Conservation (phyloP, 2,329 filamentous ascomycete genomes). For the Massarina eburnea region DNA sequence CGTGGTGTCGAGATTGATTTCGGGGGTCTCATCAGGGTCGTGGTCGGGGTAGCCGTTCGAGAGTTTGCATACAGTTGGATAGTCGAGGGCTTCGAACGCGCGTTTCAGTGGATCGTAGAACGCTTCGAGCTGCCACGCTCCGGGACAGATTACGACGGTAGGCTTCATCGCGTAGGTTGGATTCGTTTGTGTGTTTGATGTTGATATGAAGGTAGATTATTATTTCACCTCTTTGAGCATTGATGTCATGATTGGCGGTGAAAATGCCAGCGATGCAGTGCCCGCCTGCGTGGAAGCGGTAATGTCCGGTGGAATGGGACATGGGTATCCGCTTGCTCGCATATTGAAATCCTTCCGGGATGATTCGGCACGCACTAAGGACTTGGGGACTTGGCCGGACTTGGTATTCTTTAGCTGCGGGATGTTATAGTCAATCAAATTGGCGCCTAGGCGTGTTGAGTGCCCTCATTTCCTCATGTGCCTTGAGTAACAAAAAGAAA, state of each 20-base stretch:
- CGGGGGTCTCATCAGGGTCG: neutral
- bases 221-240: too few species aligned
- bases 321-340: neutral
- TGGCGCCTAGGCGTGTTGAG: neutral
- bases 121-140: slow-evolving; percentile 3
- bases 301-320: neutral
- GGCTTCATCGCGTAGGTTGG: slow-evolving; percentile 5
- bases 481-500: too few species aligned
- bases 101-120: neutral
- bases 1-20: slow-evolving; percentile 3
- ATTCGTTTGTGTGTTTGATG: too few species aligned
- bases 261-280: neutral
- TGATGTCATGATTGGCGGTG: neutral
- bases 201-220: too few species aligned
- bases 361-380: too few species aligned
- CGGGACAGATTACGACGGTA: slow-evolving; percentile 5
- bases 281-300: neutral
- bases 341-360: too few species aligned
- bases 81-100: slow-evolving; percentile 2
- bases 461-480: neutral
- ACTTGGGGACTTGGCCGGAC: neutral
- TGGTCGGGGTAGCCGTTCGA: neutral
- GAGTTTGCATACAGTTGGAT: slow-evolving; percentile 1
- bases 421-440: neutral
- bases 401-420: neutral